These are phyloP conservation scores for Flaveria sonorensis DNA, from an alignment of 129 eudicot genomes.

Conservation along the genomic window DNA sequence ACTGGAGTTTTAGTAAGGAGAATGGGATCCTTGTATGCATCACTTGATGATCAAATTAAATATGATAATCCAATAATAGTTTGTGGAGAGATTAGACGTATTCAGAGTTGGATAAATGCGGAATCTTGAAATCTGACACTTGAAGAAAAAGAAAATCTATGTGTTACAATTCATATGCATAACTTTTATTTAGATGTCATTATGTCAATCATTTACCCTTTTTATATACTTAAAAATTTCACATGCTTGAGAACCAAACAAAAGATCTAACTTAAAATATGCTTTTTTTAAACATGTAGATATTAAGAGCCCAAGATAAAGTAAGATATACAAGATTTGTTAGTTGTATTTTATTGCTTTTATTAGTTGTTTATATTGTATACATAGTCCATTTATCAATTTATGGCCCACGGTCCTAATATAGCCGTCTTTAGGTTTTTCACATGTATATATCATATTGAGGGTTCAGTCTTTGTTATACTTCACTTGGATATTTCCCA, in stretches of 20 bases:
- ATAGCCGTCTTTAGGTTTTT: no score
- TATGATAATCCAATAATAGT: background rate
- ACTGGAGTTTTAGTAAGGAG: background rate
- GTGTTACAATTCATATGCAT: background rate
- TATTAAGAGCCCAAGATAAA: background rate
- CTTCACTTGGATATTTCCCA: no score
- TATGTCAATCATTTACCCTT: background rate
- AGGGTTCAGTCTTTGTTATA: no score
- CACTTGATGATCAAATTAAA: slow-evolving; percentile 1
- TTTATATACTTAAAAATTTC: background rate
- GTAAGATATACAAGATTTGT: background rate
- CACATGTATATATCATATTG: no score
- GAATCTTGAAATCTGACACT: background rate
- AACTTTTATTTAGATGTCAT: background rate
- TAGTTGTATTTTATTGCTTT: no score
- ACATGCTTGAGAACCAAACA: background rate
- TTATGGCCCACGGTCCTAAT: no score
- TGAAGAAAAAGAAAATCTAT: background rate
- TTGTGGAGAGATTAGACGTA: background rate
- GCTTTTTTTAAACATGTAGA: background rate
- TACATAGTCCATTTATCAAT: no score
- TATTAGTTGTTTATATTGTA: no score
- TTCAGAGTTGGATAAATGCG: background rate
- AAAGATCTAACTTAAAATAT: background rate
- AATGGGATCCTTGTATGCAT: slow-evolving; percentile 2